phyloP scores from a whole-genome alignment of 225 moss, liverwort and hornwort species.

The Sphagnum tenellum region DNA sequence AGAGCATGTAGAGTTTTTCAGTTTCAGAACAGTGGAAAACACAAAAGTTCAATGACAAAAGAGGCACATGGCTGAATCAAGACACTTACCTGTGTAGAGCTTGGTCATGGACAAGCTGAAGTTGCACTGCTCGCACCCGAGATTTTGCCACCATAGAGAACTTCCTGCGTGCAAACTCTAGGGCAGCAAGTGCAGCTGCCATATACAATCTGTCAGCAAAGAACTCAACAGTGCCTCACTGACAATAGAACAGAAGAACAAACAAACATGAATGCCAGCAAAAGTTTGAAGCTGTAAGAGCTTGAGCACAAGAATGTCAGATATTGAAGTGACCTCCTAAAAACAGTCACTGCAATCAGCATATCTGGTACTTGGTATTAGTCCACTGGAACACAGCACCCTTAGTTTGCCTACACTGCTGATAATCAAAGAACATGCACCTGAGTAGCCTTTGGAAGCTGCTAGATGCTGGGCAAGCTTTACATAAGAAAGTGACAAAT shows the following conservation, averaged over 20 bases:
- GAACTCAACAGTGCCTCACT: no score
- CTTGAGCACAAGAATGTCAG: no score
- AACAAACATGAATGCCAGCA: no score
- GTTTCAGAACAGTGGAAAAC: no score
- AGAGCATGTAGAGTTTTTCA: no score
- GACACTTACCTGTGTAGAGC: slow-evolving; percentile 31
- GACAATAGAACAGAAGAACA: no score
- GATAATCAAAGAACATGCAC: background rate
- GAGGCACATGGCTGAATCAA: background rate
- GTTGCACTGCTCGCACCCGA: slow-evolving; percentile 51
- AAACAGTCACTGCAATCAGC: no score
- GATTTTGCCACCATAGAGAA: slow-evolving; percentile 56
- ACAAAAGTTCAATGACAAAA: background rate
- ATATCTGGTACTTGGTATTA: no score
- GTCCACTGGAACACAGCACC: no score
- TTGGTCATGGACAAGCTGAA: slow-evolving; percentile 60
- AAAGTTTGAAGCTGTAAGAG: no score
- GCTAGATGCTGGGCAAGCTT: slow-evolving; percentile 73
- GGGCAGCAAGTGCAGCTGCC: slow-evolving; percentile 43
- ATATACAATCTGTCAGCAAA: background rate
- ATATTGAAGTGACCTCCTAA: no score
- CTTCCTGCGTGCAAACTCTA: slow-evolving; percentile 42
- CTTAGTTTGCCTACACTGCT: no score
- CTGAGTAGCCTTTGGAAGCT: slow-evolving; percentile 55
- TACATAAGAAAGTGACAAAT: slow-evolving; percentile 68